Evolutionary conservation across 768 basidiomycete genomes (phyloP), one percentile per base, ranked within the genome.

Genomic region (Pholiota molesta): DNA sequence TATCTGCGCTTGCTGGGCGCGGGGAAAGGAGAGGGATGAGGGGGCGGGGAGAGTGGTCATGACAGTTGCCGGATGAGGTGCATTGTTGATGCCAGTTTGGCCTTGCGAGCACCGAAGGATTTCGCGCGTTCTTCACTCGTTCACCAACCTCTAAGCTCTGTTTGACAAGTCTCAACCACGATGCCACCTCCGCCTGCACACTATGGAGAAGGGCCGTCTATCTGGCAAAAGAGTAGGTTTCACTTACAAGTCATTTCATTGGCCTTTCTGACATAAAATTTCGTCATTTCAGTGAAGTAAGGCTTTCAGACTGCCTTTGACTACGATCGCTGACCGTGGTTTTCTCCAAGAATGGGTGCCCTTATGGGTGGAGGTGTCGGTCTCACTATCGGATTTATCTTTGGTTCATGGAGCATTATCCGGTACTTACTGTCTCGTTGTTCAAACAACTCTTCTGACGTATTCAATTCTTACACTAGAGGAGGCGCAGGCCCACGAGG

Each of bases 381-480:
- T 13, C 83, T 97, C 51, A 97, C 95, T 35, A 97, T 98, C 71
- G 97, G 97, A 17, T 98, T 99, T 78, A 89, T 99, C 62, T 99
- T 99, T 71, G 97, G 97, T 45, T 88, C 90, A 28, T 97, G 91
- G 81, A 95, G 88, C 68, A 93, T 99, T 72, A 76, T 99, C 47
- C 82, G 94, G 95, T 93, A 67, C 29, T 70, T 69, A 23, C 28
- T 51, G 26, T 51, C n/a, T 39, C 14, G 10, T 26, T 45, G 28
- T 42, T 17, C 33, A 33, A 42, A 35, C 35, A 37, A 59, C 3
- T 31, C 31, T 31, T 31, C 52, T 35, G 52, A n/a, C 54, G 58
- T 61, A 37, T 60, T 47, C 16, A 49, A 49, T 44, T 54, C 28
- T 49, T 59, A 47, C 37, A 57, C 57, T 68, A 97, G 96, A 71